These are phyloP conservation scores for Schizonepeta tenuifolia DNA, from an alignment of 257 asterid species.

Conservation along the genomic window DNA sequence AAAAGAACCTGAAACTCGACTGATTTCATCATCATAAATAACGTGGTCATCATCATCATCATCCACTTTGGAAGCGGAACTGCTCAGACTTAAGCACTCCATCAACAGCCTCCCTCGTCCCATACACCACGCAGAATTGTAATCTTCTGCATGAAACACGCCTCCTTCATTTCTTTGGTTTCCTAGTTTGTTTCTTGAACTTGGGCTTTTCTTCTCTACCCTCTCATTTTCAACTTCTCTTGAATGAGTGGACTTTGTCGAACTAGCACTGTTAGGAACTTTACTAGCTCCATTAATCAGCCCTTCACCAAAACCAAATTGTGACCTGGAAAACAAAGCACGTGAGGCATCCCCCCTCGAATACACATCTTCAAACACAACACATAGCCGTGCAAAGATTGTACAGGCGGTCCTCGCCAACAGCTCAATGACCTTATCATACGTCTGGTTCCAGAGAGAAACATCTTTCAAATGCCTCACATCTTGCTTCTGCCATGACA, in stretches of 20 bases:
- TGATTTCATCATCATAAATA: conserved; percentile 52
- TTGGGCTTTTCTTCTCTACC: conserved; percentile 36
- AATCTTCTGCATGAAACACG: conserved; percentile 59
- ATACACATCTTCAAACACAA: conserved; percentile 51
- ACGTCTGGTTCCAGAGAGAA: conserved; percentile 84
- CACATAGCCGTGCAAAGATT: conserved; percentile 52
- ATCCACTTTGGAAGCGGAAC: conserved; percentile 62
- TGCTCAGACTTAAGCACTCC: conserved; percentile 73
- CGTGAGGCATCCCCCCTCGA: conserved; percentile 12
- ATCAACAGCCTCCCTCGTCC: conserved; percentile 73
- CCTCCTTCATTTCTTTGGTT: conserved; percentile 46
- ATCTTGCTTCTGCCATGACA: conserved; percentile 85
- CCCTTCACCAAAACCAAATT: conserved; percentile 38
- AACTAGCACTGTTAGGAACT: not conserved
- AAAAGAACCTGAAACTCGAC: conserved; percentile 58
- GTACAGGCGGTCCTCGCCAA: conserved; percentile 82
- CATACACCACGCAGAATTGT: conserved; percentile 62
- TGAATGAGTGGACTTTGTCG: conserved; percentile 16
- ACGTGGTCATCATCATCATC: conserved; percentile 49
- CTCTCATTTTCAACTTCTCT: conserved; percentile 34
- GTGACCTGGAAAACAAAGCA: conserved; percentile 31
- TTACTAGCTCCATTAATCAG: conserved; percentile 23
- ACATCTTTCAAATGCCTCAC: conserved; percentile 78
- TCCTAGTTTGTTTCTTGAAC: conserved; percentile 34
- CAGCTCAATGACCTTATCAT: conserved; percentile 81